phyloP scores from a whole-genome alignment of 148 eudicot genomes.

The Persicaria maculosa region DNA sequence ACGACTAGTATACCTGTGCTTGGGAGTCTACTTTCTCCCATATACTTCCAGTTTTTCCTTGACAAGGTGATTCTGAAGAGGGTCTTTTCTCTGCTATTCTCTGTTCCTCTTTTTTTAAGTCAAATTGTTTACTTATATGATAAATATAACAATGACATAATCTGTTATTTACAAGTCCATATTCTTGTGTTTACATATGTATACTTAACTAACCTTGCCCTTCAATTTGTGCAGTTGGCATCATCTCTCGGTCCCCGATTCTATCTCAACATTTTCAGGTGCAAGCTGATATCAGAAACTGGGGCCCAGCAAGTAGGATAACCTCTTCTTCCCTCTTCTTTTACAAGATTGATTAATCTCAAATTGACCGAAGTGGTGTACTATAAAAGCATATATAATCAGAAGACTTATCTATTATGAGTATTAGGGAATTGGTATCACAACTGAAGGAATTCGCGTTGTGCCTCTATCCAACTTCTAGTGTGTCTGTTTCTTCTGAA shows the following conservation, averaged over 20 bases:
- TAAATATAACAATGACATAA: neutral
- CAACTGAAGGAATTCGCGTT: neutral
- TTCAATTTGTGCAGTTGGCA: slow-evolving; percentile 60
- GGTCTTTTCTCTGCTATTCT: neutral
- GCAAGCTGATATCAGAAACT: slow-evolving; percentile 98
- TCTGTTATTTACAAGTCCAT: neutral
- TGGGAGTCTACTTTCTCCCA: slow-evolving; percentile 79
- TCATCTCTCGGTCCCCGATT: slow-evolving; percentile 96
- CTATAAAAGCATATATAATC: neutral
- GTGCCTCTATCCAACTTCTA: neutral
- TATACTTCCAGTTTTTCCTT: slow-evolving; percentile 92
- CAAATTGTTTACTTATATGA: neutral
- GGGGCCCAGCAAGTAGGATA: slow-evolving; percentile 84
- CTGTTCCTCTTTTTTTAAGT: neutral
- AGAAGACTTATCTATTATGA: neutral
- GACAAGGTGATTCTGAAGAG: slow-evolving; percentile 64
- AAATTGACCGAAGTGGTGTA: neutral
- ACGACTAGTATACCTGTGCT: slow-evolving; percentile 75
- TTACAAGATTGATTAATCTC: neutral
- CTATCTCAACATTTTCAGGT: slow-evolving; percentile 85
- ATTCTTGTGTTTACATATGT: neutral
- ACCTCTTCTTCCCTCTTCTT: neutral
- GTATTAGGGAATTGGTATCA: neutral
- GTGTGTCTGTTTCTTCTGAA: no score
- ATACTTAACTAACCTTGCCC: neutral